phyloP scores from a whole-genome alignment of 108 stramenopile species.

The Schizochytrium sp. region DNA sequence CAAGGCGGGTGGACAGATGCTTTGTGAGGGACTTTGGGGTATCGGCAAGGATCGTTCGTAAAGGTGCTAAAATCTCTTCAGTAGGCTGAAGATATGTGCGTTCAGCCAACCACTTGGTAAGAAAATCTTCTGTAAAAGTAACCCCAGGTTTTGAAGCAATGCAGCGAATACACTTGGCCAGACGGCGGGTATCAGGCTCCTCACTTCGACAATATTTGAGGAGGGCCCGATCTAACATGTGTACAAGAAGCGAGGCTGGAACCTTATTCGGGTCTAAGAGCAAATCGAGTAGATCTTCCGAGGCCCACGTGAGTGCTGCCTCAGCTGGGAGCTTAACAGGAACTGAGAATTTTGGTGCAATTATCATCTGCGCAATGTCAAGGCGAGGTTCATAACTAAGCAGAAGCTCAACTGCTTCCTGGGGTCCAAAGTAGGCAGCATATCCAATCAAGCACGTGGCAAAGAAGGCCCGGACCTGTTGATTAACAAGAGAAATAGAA shows the following conservation, averaged over 20 bases:
- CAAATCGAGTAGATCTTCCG: neutral
- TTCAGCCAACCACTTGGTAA: neutral
- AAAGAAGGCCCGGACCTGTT: neutral
- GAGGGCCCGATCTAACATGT: neutral
- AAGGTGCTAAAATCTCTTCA: neutral
- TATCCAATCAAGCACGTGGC: slow-evolving; percentile 19
- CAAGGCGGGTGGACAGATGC: neutral
- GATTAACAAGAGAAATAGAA: neutral
- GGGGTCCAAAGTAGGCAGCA: neutral
- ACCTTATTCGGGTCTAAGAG: slow-evolving; percentile 14
- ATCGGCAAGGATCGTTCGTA: neutral
- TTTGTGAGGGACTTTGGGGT: neutral
- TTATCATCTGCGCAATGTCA: neutral
- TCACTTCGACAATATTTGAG: neutral
- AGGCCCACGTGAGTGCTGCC: slow-evolving; percentile 1
- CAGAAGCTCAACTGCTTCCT: neutral
- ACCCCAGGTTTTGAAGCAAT: neutral
- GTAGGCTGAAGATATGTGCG: neutral
- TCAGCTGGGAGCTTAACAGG: slow-evolving; percentile 8
- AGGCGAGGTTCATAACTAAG: slow-evolving; percentile 18
- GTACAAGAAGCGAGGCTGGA: neutral
- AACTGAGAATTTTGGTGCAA: neutral
- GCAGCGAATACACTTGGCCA: neutral
- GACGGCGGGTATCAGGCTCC: neutral
- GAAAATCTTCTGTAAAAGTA: neutral